Conservation (phyloP, 495 filamentous ascomycete genomes). For the Podospora tetraspora region DNA sequence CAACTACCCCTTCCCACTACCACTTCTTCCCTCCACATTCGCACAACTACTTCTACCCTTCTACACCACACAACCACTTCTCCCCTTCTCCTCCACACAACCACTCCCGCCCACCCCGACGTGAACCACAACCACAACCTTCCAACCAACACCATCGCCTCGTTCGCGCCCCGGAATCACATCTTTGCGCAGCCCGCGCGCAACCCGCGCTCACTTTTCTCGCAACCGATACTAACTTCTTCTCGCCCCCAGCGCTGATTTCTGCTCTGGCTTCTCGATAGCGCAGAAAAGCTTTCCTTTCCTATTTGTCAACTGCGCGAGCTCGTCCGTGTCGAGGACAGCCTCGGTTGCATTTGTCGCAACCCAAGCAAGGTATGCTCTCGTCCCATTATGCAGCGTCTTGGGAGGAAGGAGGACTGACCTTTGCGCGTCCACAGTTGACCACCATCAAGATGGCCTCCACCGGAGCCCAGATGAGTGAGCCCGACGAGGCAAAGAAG, state of each 20-base stretch:
- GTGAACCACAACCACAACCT: neutral
- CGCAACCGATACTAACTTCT: neutral
- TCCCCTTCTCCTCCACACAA: no score
- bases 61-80: no score
- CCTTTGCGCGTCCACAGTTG: neutral
- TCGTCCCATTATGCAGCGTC: neutral
- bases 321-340: neutral
- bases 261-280: neutral
- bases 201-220: neutral
- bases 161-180: neutral
- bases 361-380: neutral
- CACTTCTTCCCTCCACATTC: no score
- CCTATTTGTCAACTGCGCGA: neutral
- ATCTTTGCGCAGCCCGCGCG: neutral
- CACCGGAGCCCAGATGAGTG: neutral
- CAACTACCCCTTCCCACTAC: no score
- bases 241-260: neutral
- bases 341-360: neutral
- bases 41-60: no score
- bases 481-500: neutral
- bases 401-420: neutral
- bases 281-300: neutral
- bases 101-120: no score
- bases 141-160: neutral
- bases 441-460: neutral